Conservation (phyloP, 1,139 yeast genomes). For the Arxiozyma bovina region DNA sequence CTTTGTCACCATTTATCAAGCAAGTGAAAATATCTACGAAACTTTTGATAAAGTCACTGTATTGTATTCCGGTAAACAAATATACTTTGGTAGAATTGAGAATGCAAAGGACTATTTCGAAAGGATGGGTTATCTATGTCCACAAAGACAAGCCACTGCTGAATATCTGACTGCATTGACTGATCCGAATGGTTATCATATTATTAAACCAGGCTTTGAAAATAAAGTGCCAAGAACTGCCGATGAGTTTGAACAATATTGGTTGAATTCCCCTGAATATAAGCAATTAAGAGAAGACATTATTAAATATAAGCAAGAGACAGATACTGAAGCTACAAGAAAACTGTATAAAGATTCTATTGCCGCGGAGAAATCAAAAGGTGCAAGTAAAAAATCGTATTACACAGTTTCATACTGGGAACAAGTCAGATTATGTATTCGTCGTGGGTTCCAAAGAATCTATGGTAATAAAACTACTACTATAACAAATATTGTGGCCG, state of each 20-base stretch:
- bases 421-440: constrained; percentile 41
- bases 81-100: constrained; percentile 36
- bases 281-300: constrained; percentile 38
- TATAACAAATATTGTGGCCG: constrained; percentile 39
- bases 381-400: constrained; percentile 35
- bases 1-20: constrained; percentile 40
- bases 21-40: constrained; percentile 41
- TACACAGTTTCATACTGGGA: constrained; percentile 40
- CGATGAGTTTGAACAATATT: constrained; percentile 55
- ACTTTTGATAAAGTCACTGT: constrained; percentile 39
- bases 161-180: constrained; percentile 53
- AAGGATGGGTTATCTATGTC: constrained; percentile 45
- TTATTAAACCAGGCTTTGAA: constrained; percentile 44
- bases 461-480: constrained; percentile 45
- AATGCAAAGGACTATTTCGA: constrained; percentile 40
- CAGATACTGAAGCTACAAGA: constrained; percentile 36
- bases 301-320: constrained; percentile 34
- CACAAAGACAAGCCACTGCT: constrained; percentile 50
- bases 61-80: constrained; percentile 39
- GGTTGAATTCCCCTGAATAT: constrained; percentile 55
- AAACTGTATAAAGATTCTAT: constrained; percentile 34
- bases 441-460: constrained; percentile 44
- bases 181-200: constrained; percentile 32
- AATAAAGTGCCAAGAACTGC: constrained; percentile 58
- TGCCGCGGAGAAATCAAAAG: constrained; percentile 36